Base-by-base conservation (phyloP, 2,329 filamentous ascomycete species). In the Fusarium clavum region DNA sequence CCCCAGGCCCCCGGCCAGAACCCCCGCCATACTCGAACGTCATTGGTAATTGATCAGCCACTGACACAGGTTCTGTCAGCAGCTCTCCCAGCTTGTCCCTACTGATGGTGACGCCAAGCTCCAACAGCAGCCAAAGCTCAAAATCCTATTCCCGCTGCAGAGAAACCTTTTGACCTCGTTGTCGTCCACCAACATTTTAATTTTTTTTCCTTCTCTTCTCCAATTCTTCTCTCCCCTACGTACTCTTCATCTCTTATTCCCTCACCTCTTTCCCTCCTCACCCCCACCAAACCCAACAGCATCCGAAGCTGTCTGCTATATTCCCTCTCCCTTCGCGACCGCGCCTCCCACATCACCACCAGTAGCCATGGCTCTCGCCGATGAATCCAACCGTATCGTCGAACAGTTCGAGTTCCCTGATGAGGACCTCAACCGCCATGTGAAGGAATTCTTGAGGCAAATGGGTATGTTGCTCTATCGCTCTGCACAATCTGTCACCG, bases 391-490 rank as follows among this genome's bases (percentile, higher is more conserved):
- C 86, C 89, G 88, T 77, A 89, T 98, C 76, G 92, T 93, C 75
- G 88, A 88, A 74, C 89, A 96, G 80, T 98, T 98, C 82, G 93
- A 97, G 57, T 95, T 94, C 81, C 85, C 89, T 65, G 87, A 94
- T 75, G 88, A 90, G 56, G 87, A 94, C 81, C 87, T 98, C 77
- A 93, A 94, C 79, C 88, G 86, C 76, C 92, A 90, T 71, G 94
- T 97, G 67, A 85, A 89, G 70, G 94, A 97, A 80, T 99, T 97
- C 78, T 87, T 98, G 71, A 85, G 86, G 66, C 90, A 98, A 83
- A 94, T 98, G 91, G 85, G 92, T 86, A 81, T 60, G 82, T 80
- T 57, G 34, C 45, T 38, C 54, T 24, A 34, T 34, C 24, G 20
- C 49, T 47, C 25, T 57, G 57, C 46, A 34, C 61, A 64, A 41